Evolutionary conservation across 352 stramenopile species (phyloP), one percentile per base, ranked within the genome.

Genomic region (Phytophthora colocasiae): DNA sequence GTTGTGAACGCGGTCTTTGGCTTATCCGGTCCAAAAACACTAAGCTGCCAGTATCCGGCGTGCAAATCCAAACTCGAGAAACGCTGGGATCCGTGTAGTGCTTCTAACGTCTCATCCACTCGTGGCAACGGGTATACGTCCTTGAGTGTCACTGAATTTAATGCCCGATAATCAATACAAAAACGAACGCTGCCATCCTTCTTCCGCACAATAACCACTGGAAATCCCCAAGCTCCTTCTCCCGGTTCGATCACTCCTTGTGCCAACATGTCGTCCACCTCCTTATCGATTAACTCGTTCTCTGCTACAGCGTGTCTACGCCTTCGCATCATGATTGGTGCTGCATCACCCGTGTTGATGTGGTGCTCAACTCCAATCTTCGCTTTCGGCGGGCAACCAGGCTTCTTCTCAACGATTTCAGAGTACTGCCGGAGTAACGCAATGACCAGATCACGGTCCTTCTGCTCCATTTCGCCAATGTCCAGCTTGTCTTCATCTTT

Each of bases 111-210:
- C 8, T 34, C 31, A 8, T 34, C 31, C 0, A 34, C 8, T 11
- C 31, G 31, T 1, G 31, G 31, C 7, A 34, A 34, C 11, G 31
- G 31, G 31, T 34, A 34, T 7, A 72, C 57, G 36, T 76, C 68
- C 32, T 67, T 65, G 0, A 27, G 9, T 0, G 50, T 58, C 9
- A 58, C 24, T 14, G 39, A 19, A 38, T 76, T 76, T 7, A 69
- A 19, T 1, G 62, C 46, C 6, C 50, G 17, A 24, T 69, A 72
- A 43, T 76, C 68, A 8, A 77, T 55, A 27, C 68, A 72, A 32
- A 77, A 77, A 0, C 62, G 40, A 1, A 69, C 63, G 27, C 46
- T 52, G 27, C 27, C 46, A 27, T 52, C 46, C 19, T 52, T 52
- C 27, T 52, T 52, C 11, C 1, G 32, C 0, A 70, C 63, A 0